Conservation (phyloP, 116 monocot species). For the Trichopus zeylanicus region DNA sequence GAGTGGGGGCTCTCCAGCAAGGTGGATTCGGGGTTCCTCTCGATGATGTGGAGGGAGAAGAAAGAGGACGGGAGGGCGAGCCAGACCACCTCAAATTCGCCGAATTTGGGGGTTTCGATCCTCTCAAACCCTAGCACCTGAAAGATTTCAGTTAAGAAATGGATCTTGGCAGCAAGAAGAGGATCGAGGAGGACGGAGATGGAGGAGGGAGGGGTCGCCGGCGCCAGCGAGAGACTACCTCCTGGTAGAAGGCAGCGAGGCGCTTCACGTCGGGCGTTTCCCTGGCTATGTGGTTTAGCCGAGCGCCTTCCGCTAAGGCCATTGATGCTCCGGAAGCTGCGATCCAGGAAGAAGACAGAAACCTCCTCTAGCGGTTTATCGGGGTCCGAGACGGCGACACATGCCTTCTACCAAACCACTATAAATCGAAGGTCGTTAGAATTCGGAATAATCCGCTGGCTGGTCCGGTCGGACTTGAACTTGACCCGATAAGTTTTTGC, state of each 20-base stretch:
- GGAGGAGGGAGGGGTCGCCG: too few species aligned
- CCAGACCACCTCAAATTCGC: slow-evolving; percentile 61
- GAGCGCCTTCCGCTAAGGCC: slow-evolving; percentile 33
- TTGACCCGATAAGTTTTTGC: too few species aligned
- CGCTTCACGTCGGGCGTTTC: slow-evolving; percentile 64
- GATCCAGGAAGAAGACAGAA: too few species aligned
- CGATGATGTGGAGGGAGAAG: slow-evolving; percentile 68
- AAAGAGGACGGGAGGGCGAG: slow-evolving; percentile 39
- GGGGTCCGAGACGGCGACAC: too few species aligned
- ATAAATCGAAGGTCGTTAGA: too few species aligned
- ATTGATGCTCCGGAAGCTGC: too few species aligned
- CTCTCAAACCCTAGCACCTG: slow-evolving; percentile 75
- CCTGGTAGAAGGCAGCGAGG: slow-evolving; percentile 77
- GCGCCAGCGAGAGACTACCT: slow-evolving; percentile 28
- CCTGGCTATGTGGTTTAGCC: slow-evolving; percentile 66
- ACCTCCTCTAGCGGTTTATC: too few species aligned
- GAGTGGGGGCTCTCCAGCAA: slow-evolving; percentile 41
- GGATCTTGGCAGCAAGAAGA: neutral
- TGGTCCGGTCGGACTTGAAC: too few species aligned
- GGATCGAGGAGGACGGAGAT: neutral
- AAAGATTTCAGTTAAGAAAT: neutral
- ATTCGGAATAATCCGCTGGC: too few species aligned
- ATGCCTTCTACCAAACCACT: too few species aligned
- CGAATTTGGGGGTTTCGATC: slow-evolving; percentile 52
- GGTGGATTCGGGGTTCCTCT: slow-evolving; percentile 57